Percentiles rank a stretch among this genome's conserved stretches.
Evolutionary conservation across 2,329 filamentous ascomycete genomes (phyloP).

Genomic region (Coleophoma crateriformis): DNA sequence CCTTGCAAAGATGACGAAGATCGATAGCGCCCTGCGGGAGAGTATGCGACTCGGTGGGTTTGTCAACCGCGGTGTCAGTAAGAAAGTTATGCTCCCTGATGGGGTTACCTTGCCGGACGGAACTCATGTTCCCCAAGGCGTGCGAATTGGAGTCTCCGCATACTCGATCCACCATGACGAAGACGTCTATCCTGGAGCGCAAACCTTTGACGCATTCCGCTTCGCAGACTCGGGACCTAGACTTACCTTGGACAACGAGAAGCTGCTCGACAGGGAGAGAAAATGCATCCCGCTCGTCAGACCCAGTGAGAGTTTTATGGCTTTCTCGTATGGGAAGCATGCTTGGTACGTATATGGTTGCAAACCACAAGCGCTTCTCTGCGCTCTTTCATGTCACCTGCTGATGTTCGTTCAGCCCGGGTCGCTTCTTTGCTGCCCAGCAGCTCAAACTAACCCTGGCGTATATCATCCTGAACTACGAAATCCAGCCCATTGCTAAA

Average conservation of each 20-base stretch:
- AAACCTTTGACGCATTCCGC: conserved; percentile 13
- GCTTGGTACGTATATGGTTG: conserved; percentile 18
- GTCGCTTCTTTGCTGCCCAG: not conserved
- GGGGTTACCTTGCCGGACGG: conserved; percentile 39
- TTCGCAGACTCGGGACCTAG: conserved; percentile 3
- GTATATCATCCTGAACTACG: conserved; percentile 10
- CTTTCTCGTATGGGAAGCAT: conserved; percentile 25
- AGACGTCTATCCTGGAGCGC: conserved; percentile 8
- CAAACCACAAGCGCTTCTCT: no score
- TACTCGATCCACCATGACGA: conserved; percentile 16
- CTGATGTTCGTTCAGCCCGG: conserved; percentile 7
- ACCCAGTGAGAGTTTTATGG: conserved; percentile 17
- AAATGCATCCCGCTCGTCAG: conserved; percentile 17
- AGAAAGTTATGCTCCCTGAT: conserved; percentile 26
- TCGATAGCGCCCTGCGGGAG: conserved; percentile 38
- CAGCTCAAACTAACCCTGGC: conserved; percentile 1
- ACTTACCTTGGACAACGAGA: not conserved
- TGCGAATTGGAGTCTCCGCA: conserved; percentile 27
- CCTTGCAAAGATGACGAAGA: conserved; percentile 29
- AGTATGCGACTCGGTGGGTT: conserved; percentile 32
- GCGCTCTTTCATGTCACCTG: no score
- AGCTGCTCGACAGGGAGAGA: conserved; percentile 9
- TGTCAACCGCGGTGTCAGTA: conserved; percentile 18
- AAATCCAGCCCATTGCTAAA: conserved; percentile 13
- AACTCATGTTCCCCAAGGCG: conserved; percentile 25